Conservation (phyloP, 2,329 filamentous ascomycete species). For the Ascochyta fabae region DNA sequence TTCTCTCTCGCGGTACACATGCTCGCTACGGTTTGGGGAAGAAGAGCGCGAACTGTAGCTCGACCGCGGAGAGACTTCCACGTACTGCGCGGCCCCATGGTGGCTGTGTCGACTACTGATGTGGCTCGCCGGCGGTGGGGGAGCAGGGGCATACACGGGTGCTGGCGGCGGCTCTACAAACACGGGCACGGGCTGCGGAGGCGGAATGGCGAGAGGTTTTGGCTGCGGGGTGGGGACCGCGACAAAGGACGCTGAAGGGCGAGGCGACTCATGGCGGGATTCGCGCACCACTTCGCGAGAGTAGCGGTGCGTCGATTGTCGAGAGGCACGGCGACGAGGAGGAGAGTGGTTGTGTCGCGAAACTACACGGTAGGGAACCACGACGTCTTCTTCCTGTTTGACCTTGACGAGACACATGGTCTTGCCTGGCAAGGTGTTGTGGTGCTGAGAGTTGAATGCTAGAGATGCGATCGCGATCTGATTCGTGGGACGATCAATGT, state of each 20-base stretch:
- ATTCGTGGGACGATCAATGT: constrained; percentile 41
- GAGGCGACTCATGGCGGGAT: constrained; percentile 23
- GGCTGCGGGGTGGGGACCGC: constrained; percentile 37
- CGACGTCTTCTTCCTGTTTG: constrained; percentile 53
- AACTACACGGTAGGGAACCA: constrained; percentile 49
- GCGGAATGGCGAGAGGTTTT: constrained; percentile 43
- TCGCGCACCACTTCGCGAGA: constrained; percentile 44
- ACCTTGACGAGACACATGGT: constrained; percentile 57
- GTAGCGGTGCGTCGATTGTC: constrained; percentile 34
- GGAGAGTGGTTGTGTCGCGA: constrained; percentile 36
- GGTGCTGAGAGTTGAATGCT: neutral
- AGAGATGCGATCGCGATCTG: constrained; percentile 40
- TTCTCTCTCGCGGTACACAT: constrained; percentile 54
- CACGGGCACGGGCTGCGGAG: constrained; percentile 51
- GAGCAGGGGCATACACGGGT: constrained; percentile 25
- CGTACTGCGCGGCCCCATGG: constrained; percentile 48
- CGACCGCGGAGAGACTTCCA: constrained; percentile 52
- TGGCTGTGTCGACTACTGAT: constrained; percentile 23
- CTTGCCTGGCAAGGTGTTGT: neutral
- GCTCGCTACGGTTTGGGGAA: constrained; percentile 44
- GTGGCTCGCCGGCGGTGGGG: constrained; percentile 17
- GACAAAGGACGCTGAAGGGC: constrained; percentile 40
- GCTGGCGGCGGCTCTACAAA: constrained; percentile 47
- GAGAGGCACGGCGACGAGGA: constrained; percentile 37
- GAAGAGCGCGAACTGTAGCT: constrained; percentile 40